phyloP scores from a whole-genome alignment of 2,329 filamentous ascomycete species.

The Botrytis medusae region DNA sequence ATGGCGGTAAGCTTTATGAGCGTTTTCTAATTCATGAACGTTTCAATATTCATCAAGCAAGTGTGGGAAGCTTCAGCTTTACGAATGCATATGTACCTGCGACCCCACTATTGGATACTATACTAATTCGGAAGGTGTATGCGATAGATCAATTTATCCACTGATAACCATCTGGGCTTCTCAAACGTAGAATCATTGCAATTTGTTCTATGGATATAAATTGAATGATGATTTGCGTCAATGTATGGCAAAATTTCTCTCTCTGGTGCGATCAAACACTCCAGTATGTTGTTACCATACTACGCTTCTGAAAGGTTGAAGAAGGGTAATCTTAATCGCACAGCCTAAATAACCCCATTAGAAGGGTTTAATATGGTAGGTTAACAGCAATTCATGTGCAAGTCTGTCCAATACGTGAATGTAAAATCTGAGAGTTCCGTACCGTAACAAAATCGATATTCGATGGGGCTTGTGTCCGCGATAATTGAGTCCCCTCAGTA shows the following conservation, averaged over 20 bases:
- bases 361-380: background rate
- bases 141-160: background rate
- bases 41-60: background rate
- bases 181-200: background rate
- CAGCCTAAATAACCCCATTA: too few species aligned
- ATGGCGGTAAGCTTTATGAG: background rate
- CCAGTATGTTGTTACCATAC: background rate
- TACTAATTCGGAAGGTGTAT: slow-evolving; percentile 10
- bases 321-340: background rate
- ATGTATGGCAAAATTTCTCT: background rate
- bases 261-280: background rate
- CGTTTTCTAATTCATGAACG: background rate
- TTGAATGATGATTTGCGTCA: background rate
- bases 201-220: background rate
- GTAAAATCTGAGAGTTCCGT: background rate
- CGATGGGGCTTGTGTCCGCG: background rate
- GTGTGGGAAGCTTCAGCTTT: background rate
- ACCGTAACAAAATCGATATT: background rate
- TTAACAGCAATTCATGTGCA: background rate
- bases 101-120: background rate
- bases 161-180: background rate
- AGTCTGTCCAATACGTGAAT: background rate
- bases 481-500: background rate
- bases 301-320: too few species aligned
- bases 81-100: background rate